Base-by-base conservation (phyloP, 306 rosid species). In the Trifolium pratense region DNA sequence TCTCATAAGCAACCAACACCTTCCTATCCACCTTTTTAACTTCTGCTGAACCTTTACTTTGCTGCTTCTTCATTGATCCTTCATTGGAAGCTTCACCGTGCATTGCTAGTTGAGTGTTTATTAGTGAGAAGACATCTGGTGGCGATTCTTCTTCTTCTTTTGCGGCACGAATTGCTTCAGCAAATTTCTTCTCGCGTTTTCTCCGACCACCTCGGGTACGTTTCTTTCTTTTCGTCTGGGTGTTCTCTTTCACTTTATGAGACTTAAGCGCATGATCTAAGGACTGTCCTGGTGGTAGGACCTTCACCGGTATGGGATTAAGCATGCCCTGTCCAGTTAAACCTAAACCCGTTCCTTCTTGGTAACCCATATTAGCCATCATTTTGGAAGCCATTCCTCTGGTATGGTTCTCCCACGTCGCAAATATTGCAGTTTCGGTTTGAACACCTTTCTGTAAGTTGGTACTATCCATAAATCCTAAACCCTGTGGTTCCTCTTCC, bases 351-450 rank as follows among this genome's bases (percentile, higher is more conserved):
- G 79, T 88, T 51, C 98, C 98, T 75, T 89, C 97, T 32, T 79
- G 84, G 71, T 84, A 91, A 73, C 99, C 99, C 97, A 89, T 94
- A 70, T 84, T 88, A 71, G 99, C 90, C 99, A 91, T 94, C 97
- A 94, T 94, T 89, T 87, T 94, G 71, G 97, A 94, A 49, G 99
- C 96, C 68, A 94, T 82, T 5, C 97, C 98, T 71, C 97, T 81
- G 5, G 98, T 94, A 83, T 94, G 98, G 75, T 89, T 91, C 83
- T 94, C 98, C 98, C 97, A 94, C 80, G 83, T 94, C 0, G 98
- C 98, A 89, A 94, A 94, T 85, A 83, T 83, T 14, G 76, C 78
- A 32, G 98, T 94, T 48, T 89, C 98, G 0, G 83, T 89, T 85
- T 94, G 98, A 77, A 89, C 75, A 8, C 98, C 97, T 76, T 81